These are phyloP conservation scores for Aureobasidium sp. DNA, from an alignment of 2,329 filamentous ascomycete genomes.

Conservation along the genomic window DNA sequence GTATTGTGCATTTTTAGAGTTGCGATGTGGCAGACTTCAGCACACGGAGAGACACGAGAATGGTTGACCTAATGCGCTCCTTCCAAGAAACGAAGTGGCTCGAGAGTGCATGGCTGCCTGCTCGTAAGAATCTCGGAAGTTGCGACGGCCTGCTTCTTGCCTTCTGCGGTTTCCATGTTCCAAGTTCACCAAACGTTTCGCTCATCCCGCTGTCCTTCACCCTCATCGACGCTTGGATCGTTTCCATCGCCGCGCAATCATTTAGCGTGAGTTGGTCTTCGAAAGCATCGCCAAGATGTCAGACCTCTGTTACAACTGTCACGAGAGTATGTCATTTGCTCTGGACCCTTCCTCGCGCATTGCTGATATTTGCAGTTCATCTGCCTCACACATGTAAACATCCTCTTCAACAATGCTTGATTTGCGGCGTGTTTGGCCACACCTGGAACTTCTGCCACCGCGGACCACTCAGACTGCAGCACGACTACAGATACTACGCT, in stretches of 20 bases:
- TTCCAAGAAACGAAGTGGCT: neutral
- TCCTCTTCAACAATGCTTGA: neutral
- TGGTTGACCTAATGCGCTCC: neutral
- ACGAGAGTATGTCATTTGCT: neutral
- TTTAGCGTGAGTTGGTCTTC: neutral
- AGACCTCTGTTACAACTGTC: conserved; percentile 15
- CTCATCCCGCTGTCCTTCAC: neutral
- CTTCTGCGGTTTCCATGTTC: neutral
- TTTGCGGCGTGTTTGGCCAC: conserved; percentile 10
- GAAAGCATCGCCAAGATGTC: conserved; percentile 9
- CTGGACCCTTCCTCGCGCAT: neutral
- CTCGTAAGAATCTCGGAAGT: neutral
- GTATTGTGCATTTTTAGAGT: too few relatives aligned
- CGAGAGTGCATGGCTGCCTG: neutral
- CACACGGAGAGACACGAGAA: neutral
- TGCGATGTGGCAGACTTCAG: too few relatives aligned
- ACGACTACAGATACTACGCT: conserved; percentile 2
- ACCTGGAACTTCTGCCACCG: conserved; percentile 14
- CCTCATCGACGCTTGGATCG: neutral
- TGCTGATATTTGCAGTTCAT: neutral
- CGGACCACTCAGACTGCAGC: neutral
- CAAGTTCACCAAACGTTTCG: neutral
- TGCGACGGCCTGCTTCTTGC: neutral
- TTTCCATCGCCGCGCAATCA: neutral
- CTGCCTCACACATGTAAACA: neutral